Conservation (phyloP, 495 filamentous ascomycete genomes). For the Talaromyces liani region DNA sequence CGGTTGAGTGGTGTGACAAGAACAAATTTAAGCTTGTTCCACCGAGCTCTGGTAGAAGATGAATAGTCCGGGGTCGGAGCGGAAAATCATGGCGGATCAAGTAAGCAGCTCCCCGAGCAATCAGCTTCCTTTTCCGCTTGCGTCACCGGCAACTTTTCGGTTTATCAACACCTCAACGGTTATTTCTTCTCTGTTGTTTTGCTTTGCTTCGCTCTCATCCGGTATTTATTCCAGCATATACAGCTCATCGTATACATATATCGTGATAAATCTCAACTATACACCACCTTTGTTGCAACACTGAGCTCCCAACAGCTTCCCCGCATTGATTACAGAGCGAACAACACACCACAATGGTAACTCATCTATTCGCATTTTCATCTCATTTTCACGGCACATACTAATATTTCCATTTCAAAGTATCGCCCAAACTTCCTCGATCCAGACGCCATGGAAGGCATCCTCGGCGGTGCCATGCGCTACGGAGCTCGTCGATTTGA, state of each 20-base stretch:
- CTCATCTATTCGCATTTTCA: not conserved
- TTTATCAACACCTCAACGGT: conserved; percentile 1
- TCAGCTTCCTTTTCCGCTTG: conserved; percentile 19
- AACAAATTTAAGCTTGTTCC: conserved; percentile 18
- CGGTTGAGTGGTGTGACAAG: not conserved
- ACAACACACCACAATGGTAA: conserved; percentile 10
- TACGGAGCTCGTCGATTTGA: conserved; percentile 68
- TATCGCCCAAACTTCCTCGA: conserved; percentile 48
- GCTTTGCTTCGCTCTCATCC: conserved; percentile 7
- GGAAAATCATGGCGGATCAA: conserved; percentile 37
- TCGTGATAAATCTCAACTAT: not conserved
- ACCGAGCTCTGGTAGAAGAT: not conserved
- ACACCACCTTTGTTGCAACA: conserved; percentile 2
- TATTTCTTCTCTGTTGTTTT: not conserved
- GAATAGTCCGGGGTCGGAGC: conserved; percentile 32
- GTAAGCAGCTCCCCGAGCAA: not conserved
- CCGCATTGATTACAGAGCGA: not conserved
- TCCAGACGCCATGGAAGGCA: conserved; percentile 49
- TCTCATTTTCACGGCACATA: not conserved
- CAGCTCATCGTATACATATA: not conserved
- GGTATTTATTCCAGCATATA: conserved; percentile 3
- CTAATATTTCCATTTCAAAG: conserved; percentile 23
- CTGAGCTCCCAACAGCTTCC: not conserved
- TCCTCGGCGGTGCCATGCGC: conserved; percentile 33
- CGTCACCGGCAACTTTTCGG: conserved; percentile 23